Percentiles rank a stretch among this genome's conserved stretches.
Conservation (phyloP, 768 basidiomycete genomes). For the Floccularia luteovirens region DNA sequence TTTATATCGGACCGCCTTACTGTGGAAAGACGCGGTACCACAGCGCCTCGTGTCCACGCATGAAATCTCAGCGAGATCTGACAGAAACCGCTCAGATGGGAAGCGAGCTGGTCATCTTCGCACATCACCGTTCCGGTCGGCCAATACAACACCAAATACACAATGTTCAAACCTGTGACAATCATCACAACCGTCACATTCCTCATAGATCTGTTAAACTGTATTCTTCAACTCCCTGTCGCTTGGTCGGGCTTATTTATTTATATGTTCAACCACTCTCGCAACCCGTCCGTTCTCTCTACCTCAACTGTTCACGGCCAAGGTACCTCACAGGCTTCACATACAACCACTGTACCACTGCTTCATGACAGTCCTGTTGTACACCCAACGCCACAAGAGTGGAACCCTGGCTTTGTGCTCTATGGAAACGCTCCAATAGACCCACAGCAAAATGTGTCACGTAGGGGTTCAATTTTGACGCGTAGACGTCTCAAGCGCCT, state of each 20-base stretch:
- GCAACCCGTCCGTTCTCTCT: conserved; percentile 29
- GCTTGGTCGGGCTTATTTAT: no score
- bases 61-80: conserved; percentile 15
- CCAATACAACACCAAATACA: conserved; percentile 2
- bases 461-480: no score
- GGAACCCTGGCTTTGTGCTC: no score
- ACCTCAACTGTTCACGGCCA: conserved; percentile 26
- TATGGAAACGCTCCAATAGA: no score
- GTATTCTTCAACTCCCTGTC: no score
- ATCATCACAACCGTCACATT: conserved; percentile 54
- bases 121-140: conserved; percentile 23
- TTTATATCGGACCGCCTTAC: conserved; percentile 12
- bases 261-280: no score
- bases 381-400: background rate
- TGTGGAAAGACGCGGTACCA: background rate
- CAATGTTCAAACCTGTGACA: background rate
- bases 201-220: conserved; percentile 49
- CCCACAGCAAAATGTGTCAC: no score
- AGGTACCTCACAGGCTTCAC: conserved; percentile 27
- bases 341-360: conserved; percentile 36
- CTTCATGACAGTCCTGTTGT: conserved; percentile 18
- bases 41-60: conserved; percentile 11
- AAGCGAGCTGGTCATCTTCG: conserved; percentile 12
- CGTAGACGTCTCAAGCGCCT: conserved; percentile 21
- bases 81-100: conserved; percentile 33